These are phyloP conservation scores for Daldinia loculata DNA, from an alignment of 495 filamentous ascomycete genomes.

Conservation along the genomic window DNA sequence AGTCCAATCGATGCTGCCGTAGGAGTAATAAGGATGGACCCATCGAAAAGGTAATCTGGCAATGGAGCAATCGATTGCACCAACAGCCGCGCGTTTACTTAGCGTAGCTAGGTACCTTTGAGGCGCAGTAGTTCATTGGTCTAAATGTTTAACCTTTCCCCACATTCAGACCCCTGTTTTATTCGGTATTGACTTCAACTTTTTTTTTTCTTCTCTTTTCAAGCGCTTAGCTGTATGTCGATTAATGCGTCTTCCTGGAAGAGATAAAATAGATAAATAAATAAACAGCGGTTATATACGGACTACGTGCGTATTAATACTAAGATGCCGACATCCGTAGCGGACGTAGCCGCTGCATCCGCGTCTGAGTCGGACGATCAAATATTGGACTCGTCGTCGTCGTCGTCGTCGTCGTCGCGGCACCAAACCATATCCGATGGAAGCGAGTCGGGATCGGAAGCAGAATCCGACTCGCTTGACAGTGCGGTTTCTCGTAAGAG, in stretches of 20 bases:
- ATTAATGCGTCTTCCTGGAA: conserved; percentile 20
- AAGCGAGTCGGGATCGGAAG: conserved; percentile 26
- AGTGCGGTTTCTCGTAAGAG: conserved; percentile 57
- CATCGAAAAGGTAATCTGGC: neutral
- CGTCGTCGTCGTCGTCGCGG: conserved; percentile 4
- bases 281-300: conserved; percentile 14
- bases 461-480: conserved; percentile 58
- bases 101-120: conserved; percentile 9
- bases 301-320: conserved; percentile 17
- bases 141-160: conserved; percentile 12
- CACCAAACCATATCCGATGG: conserved; percentile 13
- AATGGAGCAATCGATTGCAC: conserved; percentile 12
- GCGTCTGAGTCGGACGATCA: conserved; percentile 40
- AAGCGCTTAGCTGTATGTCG: conserved; percentile 23
- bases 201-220: conserved; percentile 32
- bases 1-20: neutral
- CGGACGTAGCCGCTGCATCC: conserved; percentile 33
- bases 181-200: conserved; percentile 14
- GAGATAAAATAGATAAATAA: conserved; percentile 5
- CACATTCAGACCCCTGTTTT: conserved; percentile 25
- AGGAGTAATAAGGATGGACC: conserved; percentile 7
- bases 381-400: conserved; percentile 17
- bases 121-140: conserved; percentile 19
- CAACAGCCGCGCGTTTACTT: conserved; percentile 41
- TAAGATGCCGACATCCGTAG: conserved; percentile 33